Evolutionary conservation across 2,329 filamentous ascomycete genomes (phyloP).

Genomic region (Ophiobolus disseminans): DNA sequence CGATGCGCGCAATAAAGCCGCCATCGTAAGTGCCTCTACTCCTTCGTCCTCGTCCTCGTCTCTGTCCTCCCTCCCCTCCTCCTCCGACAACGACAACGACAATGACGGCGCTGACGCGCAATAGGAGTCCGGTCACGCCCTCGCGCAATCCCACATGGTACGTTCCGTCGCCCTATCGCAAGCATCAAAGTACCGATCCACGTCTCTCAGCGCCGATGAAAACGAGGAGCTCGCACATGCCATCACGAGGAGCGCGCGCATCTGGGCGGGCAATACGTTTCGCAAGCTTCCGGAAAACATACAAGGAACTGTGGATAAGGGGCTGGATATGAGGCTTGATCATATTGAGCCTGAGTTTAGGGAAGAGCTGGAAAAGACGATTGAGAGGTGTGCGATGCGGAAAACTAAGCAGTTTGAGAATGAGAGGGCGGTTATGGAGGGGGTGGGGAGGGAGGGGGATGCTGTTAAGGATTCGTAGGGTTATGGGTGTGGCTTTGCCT

Average conservation of each 20-base stretch:
- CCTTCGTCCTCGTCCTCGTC: not conserved
- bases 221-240: constrained; percentile 9
- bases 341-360: constrained; percentile 11
- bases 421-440: not conserved
- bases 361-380: constrained; percentile 8
- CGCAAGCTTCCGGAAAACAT: constrained; percentile 3
- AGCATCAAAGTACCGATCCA: not conserved
- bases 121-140: too few species aligned
- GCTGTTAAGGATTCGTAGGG: not conserved
- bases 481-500: too few species aligned
- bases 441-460: not conserved
- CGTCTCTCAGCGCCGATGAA: constrained; percentile 22
- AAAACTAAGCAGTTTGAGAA: constrained; percentile 11
- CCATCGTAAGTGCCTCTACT: constrained; percentile 9
- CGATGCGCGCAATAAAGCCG: not conserved
- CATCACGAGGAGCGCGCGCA: constrained; percentile 19
- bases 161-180: too few species aligned
- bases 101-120: too few species aligned
- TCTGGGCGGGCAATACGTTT: constrained; percentile 14
- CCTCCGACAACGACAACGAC: too few species aligned
- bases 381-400: constrained; percentile 6
- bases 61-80: not conserved
- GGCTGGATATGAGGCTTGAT: constrained; percentile 25
- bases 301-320: constrained; percentile 6
- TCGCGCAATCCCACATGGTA: too few species aligned